Conservation (phyloP, 176 grass and related monocot species). For the Carex cristatella region DNA sequence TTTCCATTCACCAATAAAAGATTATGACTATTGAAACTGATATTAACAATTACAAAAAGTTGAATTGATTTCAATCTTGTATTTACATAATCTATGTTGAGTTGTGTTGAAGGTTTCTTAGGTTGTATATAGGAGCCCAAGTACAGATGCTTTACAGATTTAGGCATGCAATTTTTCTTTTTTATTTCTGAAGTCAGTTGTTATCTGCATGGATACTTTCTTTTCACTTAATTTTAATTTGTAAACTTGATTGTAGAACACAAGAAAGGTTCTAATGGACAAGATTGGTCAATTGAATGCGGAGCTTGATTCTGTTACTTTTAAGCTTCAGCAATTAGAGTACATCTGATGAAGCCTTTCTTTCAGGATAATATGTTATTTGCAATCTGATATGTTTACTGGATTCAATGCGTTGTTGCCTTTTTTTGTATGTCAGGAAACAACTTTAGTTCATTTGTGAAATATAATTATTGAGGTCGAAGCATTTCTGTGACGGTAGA, state of each 20-base stretch:
- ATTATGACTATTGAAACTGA: neutral
- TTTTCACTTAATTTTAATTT: neutral
- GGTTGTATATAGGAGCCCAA: neutral
- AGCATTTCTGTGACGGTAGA: neutral
- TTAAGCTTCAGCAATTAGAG: slow-evolving; percentile 13
- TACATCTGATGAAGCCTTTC: slow-evolving; percentile 1
- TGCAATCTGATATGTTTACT: neutral
- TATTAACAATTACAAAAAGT: neutral
- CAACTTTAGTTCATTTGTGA: neutral
- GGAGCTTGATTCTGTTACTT: slow-evolving; percentile 18
- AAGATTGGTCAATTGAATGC: slow-evolving; percentile 23
- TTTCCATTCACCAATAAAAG: neutral
- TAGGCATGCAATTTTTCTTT: neutral
- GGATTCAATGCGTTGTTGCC: neutral
- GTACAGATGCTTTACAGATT: neutral
- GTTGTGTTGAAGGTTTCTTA: neutral
- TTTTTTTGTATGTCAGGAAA: slow-evolving; percentile 2
- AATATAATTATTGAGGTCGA: neutral
- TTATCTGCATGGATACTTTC: neutral
- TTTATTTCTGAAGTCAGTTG: neutral
- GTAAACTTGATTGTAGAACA: slow-evolving; percentile 10
- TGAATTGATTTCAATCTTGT: neutral
- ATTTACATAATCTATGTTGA: neutral
- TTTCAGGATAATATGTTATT: neutral
- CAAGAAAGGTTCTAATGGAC: slow-evolving; percentile 17